These are phyloP conservation scores for Sphagnum tenellum DNA, from an alignment of 225 moss, liverwort and hornwort genomes.

Conservation along the genomic window DNA sequence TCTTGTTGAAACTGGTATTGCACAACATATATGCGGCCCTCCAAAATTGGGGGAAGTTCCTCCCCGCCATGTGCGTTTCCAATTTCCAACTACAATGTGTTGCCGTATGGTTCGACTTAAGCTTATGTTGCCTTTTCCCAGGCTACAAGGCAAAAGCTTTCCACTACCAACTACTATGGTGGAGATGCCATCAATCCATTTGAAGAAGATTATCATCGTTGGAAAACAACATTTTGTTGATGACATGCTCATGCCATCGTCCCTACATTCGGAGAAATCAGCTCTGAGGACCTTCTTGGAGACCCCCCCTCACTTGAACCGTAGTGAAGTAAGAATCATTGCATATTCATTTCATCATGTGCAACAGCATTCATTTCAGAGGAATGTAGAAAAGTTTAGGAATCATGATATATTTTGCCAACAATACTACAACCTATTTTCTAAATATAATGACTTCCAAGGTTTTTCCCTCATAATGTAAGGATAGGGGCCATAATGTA, in stretches of 20 bases:
- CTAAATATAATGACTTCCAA: no score
- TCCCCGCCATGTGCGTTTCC: conserved; percentile 52
- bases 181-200: conserved; percentile 44
- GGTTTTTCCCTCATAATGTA: no score
- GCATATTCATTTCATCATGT: neutral
- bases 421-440: no score
- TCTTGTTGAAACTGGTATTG: conserved; percentile 32
- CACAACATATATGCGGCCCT: conserved; percentile 31
- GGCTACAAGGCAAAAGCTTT: conserved; percentile 65
- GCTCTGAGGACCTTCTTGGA: conserved; percentile 53
- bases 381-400: no score
- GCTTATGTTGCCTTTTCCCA: conserved; percentile 47
- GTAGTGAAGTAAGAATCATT: conserved; percentile 31
- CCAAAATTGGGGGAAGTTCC: conserved; percentile 18
- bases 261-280: conserved; percentile 42
- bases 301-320: conserved; percentile 33
- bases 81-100: conserved; percentile 44
- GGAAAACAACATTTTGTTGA: conserved; percentile 68
- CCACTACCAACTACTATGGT: conserved; percentile 13
- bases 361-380: no score
- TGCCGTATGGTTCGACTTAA: conserved; percentile 81
- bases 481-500: no score
- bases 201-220: conserved; percentile 62
- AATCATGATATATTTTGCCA: no score
- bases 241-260: conserved; percentile 29